phyloP scores from a whole-genome alignment of 345 rosid genomes.

The Chamaenerion angustifolium region DNA sequence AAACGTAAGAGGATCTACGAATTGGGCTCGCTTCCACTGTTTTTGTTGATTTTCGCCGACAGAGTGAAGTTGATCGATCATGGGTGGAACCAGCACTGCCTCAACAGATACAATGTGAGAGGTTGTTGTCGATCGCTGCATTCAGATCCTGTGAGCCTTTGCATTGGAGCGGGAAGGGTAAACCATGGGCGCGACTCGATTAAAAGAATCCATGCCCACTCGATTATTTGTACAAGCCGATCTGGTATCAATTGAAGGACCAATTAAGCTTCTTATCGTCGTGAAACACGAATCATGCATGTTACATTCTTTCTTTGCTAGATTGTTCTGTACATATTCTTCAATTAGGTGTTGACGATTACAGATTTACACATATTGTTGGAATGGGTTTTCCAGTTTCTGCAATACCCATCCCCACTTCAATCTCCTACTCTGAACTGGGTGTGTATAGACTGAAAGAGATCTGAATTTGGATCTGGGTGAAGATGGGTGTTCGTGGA shows the following conservation, averaged over 20 bases:
- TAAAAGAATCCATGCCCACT: slow-evolving; percentile 57
- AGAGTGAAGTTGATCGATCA: slow-evolving; percentile 69
- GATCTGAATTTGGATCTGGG: too few species aligned
- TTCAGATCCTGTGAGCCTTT: slow-evolving; percentile 80
- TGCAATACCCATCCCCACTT: too few species aligned
- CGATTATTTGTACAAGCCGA: slow-evolving; percentile 42
- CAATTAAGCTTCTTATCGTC: slow-evolving; percentile 16
- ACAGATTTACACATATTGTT: too few species aligned
- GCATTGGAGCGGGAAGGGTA: slow-evolving; percentile 99
- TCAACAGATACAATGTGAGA: slow-evolving; percentile 81
- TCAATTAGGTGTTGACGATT: too few species aligned
- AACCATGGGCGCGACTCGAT: slow-evolving; percentile 87
- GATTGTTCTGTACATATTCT: too few species aligned
- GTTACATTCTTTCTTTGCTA: too few species aligned
- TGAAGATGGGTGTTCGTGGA: neutral
- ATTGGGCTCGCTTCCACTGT: slow-evolving; percentile 83
- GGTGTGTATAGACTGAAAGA: too few species aligned
- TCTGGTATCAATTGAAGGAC: slow-evolving; percentile 13
- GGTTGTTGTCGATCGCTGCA: slow-evolving; percentile 77
- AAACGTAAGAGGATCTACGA: slow-evolving; percentile 62
- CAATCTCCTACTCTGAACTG: too few species aligned
- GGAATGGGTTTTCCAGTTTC: too few species aligned
- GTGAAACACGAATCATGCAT: too few species aligned
- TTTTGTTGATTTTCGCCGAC: slow-evolving; percentile 66
- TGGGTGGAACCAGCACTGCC: slow-evolving; percentile 90